Percentiles rank a stretch among this genome's conserved stretches.
Conservation (phyloP, 805 yeast species). For the Candida michaelii region DNA sequence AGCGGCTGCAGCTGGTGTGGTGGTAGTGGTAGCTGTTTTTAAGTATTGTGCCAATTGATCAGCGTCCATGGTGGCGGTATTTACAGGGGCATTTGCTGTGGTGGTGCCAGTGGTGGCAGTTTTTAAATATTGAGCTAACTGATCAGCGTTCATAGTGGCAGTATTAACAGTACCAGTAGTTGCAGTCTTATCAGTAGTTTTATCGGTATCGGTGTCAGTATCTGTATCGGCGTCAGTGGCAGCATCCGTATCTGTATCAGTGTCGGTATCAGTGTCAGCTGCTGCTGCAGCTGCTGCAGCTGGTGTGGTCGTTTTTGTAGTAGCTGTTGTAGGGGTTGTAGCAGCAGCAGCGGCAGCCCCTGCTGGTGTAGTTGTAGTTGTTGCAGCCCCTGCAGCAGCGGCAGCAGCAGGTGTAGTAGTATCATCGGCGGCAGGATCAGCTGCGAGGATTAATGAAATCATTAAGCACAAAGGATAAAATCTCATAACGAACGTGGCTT, state of each 20-base stretch:
- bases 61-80: conserved; percentile 11
- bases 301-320: conserved; percentile 6
- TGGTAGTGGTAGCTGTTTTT: conserved; percentile 13
- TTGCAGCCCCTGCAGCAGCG: conserved; percentile 17
- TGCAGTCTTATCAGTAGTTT: conserved; percentile 16
- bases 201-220: conserved; percentile 11
- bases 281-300: conserved; percentile 10
- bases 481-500: conserved; percentile 3
- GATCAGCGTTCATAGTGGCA: conserved; percentile 11
- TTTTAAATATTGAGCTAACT: conserved; percentile 10
- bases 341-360: conserved; percentile 17
- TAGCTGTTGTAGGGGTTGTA: conserved; percentile 14
- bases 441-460: conserved; percentile 7
- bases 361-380: conserved; percentile 14
- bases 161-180: conserved; percentile 16
- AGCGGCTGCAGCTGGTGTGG: conserved; percentile 13
- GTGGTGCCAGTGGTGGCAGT: conserved; percentile 14
- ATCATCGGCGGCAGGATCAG: conserved; percentile 15
- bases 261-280: not conserved
- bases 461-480: not conserved
- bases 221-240: conserved; percentile 10
- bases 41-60: conserved; percentile 8
- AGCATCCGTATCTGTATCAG: conserved; percentile 11
- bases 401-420: conserved; percentile 12
- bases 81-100: conserved; percentile 13